Evolutionary conservation across 306 rosid species (phyloP).

Genomic region (Quercus robur): DNA sequence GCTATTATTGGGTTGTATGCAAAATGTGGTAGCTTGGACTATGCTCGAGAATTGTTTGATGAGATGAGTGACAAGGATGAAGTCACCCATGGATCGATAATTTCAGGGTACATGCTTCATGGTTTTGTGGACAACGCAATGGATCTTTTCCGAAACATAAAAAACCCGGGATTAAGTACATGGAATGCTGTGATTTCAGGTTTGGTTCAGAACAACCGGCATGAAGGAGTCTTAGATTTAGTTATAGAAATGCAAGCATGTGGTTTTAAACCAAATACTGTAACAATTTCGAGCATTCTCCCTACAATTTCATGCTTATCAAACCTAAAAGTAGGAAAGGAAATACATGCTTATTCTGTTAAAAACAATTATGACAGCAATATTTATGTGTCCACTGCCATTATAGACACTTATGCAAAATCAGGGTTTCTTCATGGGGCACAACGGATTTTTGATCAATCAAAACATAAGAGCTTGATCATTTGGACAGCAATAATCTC

Average conservation of each 20-base stretch:
- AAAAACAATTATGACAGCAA: slow-evolving; percentile 50
- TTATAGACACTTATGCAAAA: slow-evolving; percentile 71
- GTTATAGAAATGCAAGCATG: slow-evolving; percentile 51
- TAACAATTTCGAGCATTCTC: slow-evolving; percentile 69
- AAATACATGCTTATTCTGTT: slow-evolving; percentile 71
- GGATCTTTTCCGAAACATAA: slow-evolving; percentile 47
- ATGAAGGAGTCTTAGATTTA: slow-evolving; percentile 43
- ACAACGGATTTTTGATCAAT: slow-evolving; percentile 47
- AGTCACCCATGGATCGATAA: slow-evolving; percentile 58
- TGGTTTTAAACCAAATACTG: slow-evolving; percentile 61
- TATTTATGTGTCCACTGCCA: slow-evolving; percentile 62
- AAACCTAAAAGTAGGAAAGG: slow-evolving; percentile 67
- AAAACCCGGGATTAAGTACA: slow-evolving; percentile 42
- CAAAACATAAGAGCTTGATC: slow-evolving; percentile 48
- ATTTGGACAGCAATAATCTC: slow-evolving; percentile 84
- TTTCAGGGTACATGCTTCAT: slow-evolving; percentile 72
- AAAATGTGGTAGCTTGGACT: slow-evolving; percentile 76
- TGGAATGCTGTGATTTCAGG: slow-evolving; percentile 83
- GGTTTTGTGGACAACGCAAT: slow-evolving; percentile 66
- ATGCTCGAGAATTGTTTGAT: slow-evolving; percentile 62
- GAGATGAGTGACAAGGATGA: slow-evolving; percentile 72
- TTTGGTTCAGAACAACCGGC: slow-evolving; percentile 68
- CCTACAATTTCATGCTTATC: slow-evolving; percentile 54
- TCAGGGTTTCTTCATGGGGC: slow-evolving; percentile 69
- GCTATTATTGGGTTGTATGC: slow-evolving; percentile 77